Evolutionary conservation across 129 eudicot species (phyloP).

Genomic region (Deinandra increscens): DNA sequence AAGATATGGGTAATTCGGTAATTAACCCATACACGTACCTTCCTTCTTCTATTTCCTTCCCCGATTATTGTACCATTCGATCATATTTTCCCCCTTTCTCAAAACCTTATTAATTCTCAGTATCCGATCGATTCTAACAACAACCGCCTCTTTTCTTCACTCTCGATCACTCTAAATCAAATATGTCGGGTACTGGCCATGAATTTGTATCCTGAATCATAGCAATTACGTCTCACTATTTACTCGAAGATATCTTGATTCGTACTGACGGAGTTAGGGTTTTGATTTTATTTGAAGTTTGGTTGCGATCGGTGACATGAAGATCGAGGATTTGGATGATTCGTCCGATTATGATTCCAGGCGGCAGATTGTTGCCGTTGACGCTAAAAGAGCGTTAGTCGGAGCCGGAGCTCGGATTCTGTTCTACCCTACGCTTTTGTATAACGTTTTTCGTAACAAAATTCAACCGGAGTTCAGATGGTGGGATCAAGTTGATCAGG

Average conservation of each 20-base stretch:
- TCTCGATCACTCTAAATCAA: slow-evolving; percentile 6
- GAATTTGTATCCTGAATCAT: slow-evolving; percentile 4
- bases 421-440: slow-evolving; percentile 85
- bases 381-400: slow-evolving; percentile 78
- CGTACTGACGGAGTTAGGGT: slow-evolving; percentile 28
- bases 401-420: slow-evolving; percentile 95
- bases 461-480: slow-evolving; percentile 77
- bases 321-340: slow-evolving; percentile 68
- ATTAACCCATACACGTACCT: slow-evolving; percentile 20
- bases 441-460: slow-evolving; percentile 78
- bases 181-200: not conserved
- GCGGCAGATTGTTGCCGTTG: slow-evolving; percentile 49
- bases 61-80: slow-evolving; percentile 6
- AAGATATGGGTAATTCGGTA: slow-evolving; percentile 13
- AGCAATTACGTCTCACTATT: slow-evolving; percentile 22
- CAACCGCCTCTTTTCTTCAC: not conserved
- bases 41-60: slow-evolving; percentile 13
- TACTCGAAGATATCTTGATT: slow-evolving; percentile 6
- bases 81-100: slow-evolving; percentile 22
- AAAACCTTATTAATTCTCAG: not conserved
- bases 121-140: slow-evolving; percentile 13
- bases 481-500: slow-evolving; percentile 98
- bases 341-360: slow-evolving; percentile 23
- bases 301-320: slow-evolving; percentile 59
- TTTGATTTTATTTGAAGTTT: slow-evolving; percentile 28